phyloP scores from a whole-genome alignment of 352 stramenopile species.

The Phytophthora boehmeriae region DNA sequence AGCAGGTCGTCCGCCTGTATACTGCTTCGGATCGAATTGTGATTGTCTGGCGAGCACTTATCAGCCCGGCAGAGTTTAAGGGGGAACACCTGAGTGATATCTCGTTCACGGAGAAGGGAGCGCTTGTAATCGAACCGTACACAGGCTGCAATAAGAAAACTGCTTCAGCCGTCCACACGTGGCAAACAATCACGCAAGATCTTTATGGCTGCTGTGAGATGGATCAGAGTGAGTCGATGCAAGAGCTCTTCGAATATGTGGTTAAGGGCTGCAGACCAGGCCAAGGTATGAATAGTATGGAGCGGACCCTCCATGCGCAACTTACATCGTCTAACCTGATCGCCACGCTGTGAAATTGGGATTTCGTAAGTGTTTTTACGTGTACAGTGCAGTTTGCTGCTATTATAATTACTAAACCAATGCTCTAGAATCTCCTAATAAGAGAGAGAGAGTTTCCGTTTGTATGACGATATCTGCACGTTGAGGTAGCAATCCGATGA shows the following conservation, averaged over 20 bases:
- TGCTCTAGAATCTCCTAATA: too few species aligned
- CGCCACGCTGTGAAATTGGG: neutral
- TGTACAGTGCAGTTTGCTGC: too few species aligned
- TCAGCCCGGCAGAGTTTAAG: slow-evolving; percentile 55
- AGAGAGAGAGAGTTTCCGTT: too few species aligned
- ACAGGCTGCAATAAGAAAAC: neutral
- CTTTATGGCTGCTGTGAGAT: slow-evolving; percentile 1
- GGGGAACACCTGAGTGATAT: slow-evolving; percentile 39
- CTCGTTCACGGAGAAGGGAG: slow-evolving; percentile 58
- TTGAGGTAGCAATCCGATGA: too few species aligned
- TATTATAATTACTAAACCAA: too few species aligned
- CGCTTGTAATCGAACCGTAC: slow-evolving; percentile 53
- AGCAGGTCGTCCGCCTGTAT: slow-evolving; percentile 52
- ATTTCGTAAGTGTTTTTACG: neutral
- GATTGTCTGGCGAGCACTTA: slow-evolving; percentile 48
- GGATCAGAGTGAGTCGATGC: slow-evolving; percentile 20
- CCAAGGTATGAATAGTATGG: slow-evolving; percentile 43
- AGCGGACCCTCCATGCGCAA: slow-evolving; percentile 36
- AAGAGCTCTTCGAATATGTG: slow-evolving; percentile 42
- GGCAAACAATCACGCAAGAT: slow-evolving; percentile 41
- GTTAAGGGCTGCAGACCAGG: slow-evolving; percentile 27
- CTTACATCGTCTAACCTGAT: neutral
- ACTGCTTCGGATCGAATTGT: slow-evolving; percentile 41
- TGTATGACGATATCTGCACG: too few species aligned
- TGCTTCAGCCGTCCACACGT: slow-evolving; percentile 43